Conservation (phyloP, 2,329 filamentous ascomycete genomes). For the Calonectria henricotiae region DNA sequence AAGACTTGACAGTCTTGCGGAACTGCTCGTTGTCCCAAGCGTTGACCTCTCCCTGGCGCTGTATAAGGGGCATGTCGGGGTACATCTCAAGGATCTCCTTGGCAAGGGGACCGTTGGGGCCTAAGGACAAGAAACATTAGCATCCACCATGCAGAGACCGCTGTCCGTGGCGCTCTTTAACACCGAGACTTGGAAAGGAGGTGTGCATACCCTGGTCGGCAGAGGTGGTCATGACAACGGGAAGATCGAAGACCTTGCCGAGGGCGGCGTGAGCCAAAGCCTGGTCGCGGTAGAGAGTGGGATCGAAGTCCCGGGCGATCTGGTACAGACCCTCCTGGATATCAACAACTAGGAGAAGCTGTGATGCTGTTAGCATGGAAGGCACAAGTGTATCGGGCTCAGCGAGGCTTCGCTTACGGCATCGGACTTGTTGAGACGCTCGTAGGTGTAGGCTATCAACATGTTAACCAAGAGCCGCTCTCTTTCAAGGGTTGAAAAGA, state of each 20-base stretch:
- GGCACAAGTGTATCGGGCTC: accelerated
- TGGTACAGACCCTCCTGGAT: conserved; percentile 59
- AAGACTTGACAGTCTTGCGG: conserved; percentile 75
- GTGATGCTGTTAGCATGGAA: background rate
- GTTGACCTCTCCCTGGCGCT: conserved; percentile 81
- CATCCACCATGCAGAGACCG: conserved; percentile 48
- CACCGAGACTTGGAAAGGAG: conserved; percentile 3
- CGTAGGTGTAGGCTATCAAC: conserved; percentile 43
- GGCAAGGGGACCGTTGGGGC: conserved; percentile 81
- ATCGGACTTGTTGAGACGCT: conserved; percentile 52
- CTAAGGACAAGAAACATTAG: conserved; percentile 52
- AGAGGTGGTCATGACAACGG: conserved; percentile 80
- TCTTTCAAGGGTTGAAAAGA: background rate
- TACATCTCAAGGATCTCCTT: conserved; percentile 80
- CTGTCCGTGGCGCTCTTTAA: background rate
- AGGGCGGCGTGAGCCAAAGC: conserved; percentile 79
- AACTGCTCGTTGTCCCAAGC: conserved; percentile 85
- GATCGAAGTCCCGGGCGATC: conserved; percentile 76
- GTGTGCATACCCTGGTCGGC: conserved; percentile 64
- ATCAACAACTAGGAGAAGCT: conserved; percentile 59
- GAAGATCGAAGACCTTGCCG: conserved; percentile 77
- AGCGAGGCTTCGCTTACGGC: conserved; percentile 38
- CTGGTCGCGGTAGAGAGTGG: conserved; percentile 76
- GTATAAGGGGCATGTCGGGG: conserved; percentile 77
- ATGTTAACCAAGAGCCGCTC: conserved; percentile 8